phyloP scores from a whole-genome alignment of 192 early-diverging fungal species.

The Coemansia sp. region DNA sequence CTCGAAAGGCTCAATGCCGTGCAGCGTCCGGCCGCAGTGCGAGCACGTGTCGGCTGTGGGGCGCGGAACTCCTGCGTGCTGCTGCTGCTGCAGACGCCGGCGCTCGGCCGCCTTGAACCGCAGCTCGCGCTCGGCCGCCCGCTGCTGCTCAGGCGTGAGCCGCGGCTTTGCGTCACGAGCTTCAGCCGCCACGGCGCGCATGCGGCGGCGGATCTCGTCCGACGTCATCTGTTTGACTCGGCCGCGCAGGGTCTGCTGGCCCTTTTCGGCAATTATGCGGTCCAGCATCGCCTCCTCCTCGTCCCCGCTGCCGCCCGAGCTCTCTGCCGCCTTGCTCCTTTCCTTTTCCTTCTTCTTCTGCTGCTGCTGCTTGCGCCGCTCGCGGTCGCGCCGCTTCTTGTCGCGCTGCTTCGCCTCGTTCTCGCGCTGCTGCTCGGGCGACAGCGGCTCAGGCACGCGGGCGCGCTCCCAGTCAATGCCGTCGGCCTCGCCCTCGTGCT shows the following conservation, averaged over 20 bases:
- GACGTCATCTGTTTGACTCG: conserved; percentile 8
- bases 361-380: conserved; percentile 4
- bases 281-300: conserved; percentile 16
- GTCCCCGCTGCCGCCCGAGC: neutral
- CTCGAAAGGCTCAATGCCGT: conserved; percentile 63
- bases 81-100: conserved; percentile 7
- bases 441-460: conserved; percentile 22
- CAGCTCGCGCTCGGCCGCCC: conserved; percentile 30
- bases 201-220: conserved; percentile 11
- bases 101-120: conserved; percentile 28
- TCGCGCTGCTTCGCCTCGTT: conserved; percentile 12
- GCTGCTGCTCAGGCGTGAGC: conserved; percentile 17
- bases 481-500: conserved; percentile 21
- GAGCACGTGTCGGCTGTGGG: conserved; percentile 20
- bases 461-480: conserved; percentile 42
- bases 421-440: conserved; percentile 16
- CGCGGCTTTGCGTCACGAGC: neutral
- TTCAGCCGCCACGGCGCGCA: conserved; percentile 17
- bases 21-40: conserved; percentile 60
- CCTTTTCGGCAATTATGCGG: neutral
- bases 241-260: neutral
- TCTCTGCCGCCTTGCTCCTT: neutral
- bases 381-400: conserved; percentile 12
- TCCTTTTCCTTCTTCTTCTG: neutral
- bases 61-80: neutral